A percentile compares a stretch with the other conserved stretches of the same genome.
These are phyloP conservation scores for Arctium minus DNA, from an alignment of 129 eudicot species.

Conservation along the genomic window DNA sequence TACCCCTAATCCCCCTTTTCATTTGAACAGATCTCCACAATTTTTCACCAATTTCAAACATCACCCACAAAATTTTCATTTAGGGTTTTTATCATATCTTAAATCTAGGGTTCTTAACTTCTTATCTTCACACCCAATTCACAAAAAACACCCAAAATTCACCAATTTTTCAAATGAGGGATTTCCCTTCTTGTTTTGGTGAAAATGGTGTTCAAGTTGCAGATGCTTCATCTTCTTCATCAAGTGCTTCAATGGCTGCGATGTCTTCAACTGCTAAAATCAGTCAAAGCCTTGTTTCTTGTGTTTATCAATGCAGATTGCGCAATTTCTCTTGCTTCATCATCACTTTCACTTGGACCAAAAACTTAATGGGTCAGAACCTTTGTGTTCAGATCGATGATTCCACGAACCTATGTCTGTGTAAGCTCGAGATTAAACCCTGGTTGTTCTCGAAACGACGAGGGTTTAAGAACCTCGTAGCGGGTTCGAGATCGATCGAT, in stretches of 20 bases:
- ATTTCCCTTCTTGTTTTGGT: conserved; percentile 75
- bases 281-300: conserved; percentile 65
- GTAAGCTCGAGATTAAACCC: conserved; percentile 65
- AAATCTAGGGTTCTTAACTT: background rate
- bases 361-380: conserved; percentile 79
- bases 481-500: conserved; percentile 42
- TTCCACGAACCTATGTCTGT: conserved; percentile 35
- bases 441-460: conserved; percentile 60
- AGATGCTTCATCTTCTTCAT: conserved; percentile 52
- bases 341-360: conserved; percentile 63
- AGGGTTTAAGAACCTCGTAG: conserved; percentile 48
- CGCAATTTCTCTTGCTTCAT: conserved; percentile 46
- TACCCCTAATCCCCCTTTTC: conserved; percentile 4
- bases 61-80: background rate
- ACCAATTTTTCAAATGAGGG: conserved; percentile 49
- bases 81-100: background rate
- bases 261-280: conserved; percentile 19
- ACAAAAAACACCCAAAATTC: background rate
- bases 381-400: conserved; percentile 52
- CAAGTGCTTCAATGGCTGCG: conserved; percentile 21
- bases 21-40: background rate
- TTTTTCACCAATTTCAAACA: background rate
- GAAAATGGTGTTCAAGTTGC: conserved; percentile 78
- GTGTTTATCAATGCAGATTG: conserved; percentile 60
- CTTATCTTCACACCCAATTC: background rate